Evolutionary conservation across 306 rosid species (phyloP), one percentile per base, ranked within the genome.

Genomic region (Dryas octopetala): DNA sequence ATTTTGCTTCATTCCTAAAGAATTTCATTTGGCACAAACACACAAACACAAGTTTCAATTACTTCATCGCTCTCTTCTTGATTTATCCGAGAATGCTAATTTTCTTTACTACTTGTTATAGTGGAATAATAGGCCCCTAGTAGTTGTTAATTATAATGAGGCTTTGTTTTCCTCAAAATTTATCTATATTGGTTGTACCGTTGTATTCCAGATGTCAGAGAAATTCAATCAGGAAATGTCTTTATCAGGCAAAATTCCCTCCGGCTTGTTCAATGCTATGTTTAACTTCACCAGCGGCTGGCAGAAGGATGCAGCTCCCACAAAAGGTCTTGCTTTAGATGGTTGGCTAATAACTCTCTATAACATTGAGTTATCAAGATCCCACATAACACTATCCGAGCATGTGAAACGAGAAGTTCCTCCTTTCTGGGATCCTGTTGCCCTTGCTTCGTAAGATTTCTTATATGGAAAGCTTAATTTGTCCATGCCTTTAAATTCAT

Each of bases 331-430:
- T 68, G 93, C 90, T 19, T 86, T 74, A 60, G 98, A 94, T 78
- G 98, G 98, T 45, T 90, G 91, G 83, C 88, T 88, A 79, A 83
- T 91, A 57, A 68, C 91, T 49, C 83, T 94, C 74, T 94, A 94
- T 55, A 86, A 82, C 19, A 82, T 94, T 47, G 96, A 86, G 75
- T 76, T 94, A 70, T 88, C 84, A 53, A 87, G 88, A 83, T 76
- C 91, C 17, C 80, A 85, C 11, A 71, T 94, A 57, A 47, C 88
- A 6, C 87, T 94, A 23, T 85, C 87, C 46, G 84, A 94, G 52
- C 69, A 80, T 12, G 87, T 94, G 59, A 90, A 73, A 79, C 83
- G 78, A 8, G 95, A 90, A 41, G 91, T 91, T 55, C 98, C 98
- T 53, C 71, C 83, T 66, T 68, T 86, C 2, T 94, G 98, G 98